Evolutionary conservation across 495 filamentous ascomycete genomes (phyloP).

Genomic region (Podospora pseudoanserina): DNA sequence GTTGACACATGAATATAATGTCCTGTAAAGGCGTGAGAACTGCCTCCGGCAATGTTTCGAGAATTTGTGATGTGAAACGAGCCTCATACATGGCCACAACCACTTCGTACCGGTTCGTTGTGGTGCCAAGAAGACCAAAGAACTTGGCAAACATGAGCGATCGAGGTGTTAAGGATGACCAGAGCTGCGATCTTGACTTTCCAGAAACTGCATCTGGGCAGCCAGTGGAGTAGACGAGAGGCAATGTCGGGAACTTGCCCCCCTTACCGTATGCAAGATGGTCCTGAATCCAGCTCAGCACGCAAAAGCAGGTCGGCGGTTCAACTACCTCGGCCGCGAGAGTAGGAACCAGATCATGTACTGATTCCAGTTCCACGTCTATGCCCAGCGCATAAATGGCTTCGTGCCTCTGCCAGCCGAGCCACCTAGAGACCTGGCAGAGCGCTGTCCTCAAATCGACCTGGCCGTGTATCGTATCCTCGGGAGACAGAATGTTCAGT

Average conservation of each 20-base stretch:
- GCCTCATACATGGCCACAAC: conserved; percentile 60
- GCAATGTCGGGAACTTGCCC: conserved; percentile 57
- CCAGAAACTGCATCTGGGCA: conserved; percentile 8
- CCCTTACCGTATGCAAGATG: conserved; percentile 51
- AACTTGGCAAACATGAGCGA: conserved; percentile 63
- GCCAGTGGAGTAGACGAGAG: conserved; percentile 43
- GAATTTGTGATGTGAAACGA: conserved; percentile 52
- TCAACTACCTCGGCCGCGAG: conserved; percentile 39
- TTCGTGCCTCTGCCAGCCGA: conserved; percentile 77
- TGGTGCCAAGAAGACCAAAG: conserved; percentile 38
- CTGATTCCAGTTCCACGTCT: conserved; percentile 18
- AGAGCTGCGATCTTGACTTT: conserved; percentile 20
- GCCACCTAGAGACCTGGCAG: conserved; percentile 76
- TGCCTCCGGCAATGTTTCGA: conserved; percentile 82
- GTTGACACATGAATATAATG: conserved; percentile 76
- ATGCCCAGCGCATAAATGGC: conserved; percentile 69
- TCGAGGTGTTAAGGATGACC: conserved; percentile 48
- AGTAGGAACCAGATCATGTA: conserved; percentile 15
- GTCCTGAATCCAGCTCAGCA: conserved; percentile 61
- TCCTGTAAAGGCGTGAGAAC: conserved; percentile 75
- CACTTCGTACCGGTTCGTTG: conserved; percentile 43
- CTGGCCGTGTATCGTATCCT: conserved; percentile 49
- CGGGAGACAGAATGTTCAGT: conserved; percentile 61
- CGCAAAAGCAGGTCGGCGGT: conserved; percentile 62
- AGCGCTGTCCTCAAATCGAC: conserved; percentile 64